Conservation (phyloP, 805 yeast genomes). For the Metschnikowia baotianmanensis region DNA sequence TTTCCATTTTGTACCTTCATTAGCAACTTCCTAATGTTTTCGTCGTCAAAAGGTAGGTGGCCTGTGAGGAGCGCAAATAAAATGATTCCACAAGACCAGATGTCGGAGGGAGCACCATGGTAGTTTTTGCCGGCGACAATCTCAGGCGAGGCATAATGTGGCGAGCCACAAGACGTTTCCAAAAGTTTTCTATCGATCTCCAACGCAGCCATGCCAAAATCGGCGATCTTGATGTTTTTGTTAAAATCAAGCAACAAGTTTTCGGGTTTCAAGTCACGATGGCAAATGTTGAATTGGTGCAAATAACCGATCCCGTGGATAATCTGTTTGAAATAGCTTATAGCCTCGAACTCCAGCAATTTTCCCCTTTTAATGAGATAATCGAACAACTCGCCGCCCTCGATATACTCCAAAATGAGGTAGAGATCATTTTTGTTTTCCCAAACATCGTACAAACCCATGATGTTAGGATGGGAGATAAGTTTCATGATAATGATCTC, state of each 20-base stretch:
- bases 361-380: slow-evolving; percentile 85
- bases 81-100: slow-evolving; percentile 98
- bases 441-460: slow-evolving; percentile 83
- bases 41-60: slow-evolving; percentile 95
- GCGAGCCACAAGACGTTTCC: slow-evolving; percentile 97
- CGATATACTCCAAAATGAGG: slow-evolving; percentile 90
- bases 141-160: slow-evolving; percentile 98
- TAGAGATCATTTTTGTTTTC: slow-evolving; percentile 80
- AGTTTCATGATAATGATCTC: slow-evolving; percentile 85
- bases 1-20: slow-evolving; percentile 90
- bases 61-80: slow-evolving; percentile 92
- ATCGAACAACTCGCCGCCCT: slow-evolving; percentile 96
- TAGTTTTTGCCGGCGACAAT: slow-evolving; percentile 93
- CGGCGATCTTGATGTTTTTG: slow-evolving; percentile 92
- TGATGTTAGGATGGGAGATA: slow-evolving; percentile 72
- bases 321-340: slow-evolving; percentile 83
- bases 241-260: slow-evolving; percentile 76
- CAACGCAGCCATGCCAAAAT: slow-evolving; percentile 98
- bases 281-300: slow-evolving; percentile 84
- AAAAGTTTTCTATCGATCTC: slow-evolving; percentile 78
- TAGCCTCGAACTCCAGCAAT: slow-evolving; percentile 85
- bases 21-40: slow-evolving; percentile 81
- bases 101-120: slow-evolving; percentile 96
- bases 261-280: slow-evolving; percentile 84
- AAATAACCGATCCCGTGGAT: slow-evolving; percentile 80